A percentile compares a stretch with the other conserved stretches of the same genome.
phyloP scores from a whole-genome alignment of 2,329 filamentous ascomycete genomes.

The Fusarium euwallaceae region DNA sequence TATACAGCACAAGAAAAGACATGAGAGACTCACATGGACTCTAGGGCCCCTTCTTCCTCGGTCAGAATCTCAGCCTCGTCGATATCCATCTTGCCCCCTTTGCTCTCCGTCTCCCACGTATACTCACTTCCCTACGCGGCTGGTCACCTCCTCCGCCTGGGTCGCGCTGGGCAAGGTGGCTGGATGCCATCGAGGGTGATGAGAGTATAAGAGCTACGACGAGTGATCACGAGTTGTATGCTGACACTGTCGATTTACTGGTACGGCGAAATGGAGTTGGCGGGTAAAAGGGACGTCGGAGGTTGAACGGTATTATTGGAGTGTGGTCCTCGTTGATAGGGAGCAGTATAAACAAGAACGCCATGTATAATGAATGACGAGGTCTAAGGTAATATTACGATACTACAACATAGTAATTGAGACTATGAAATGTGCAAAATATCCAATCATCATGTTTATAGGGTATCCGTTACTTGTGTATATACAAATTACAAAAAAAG shows the following conservation, averaged over 20 bases:
- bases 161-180: conserved; percentile 77
- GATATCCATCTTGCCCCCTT: conserved; percentile 84
- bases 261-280: conserved; percentile 4
- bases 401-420: background rate
- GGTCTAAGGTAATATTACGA: background rate
- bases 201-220: conserved; percentile 75
- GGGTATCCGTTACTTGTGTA: conserved; percentile 22
- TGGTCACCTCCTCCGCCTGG: conserved; percentile 75
- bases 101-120: conserved; percentile 75
- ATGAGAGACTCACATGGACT: background rate
- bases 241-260: conserved; percentile 71
- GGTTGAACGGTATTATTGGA: background rate
- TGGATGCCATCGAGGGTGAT: conserved; percentile 76
- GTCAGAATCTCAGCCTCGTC: conserved; percentile 67
- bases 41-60: conserved; percentile 77
- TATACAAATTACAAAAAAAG: conserved; percentile 13
- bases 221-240: conserved; percentile 67
- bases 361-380: background rate
- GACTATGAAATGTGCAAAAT: background rate
- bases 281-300: background rate
- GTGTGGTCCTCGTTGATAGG: background rate
- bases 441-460: conserved; percentile 11
- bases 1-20: background rate
- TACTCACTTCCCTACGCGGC: conserved; percentile 73
- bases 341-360: background rate